Base-by-base conservation (phyloP, 129 eudicot species). In the Oenanthe sinensis region DNA sequence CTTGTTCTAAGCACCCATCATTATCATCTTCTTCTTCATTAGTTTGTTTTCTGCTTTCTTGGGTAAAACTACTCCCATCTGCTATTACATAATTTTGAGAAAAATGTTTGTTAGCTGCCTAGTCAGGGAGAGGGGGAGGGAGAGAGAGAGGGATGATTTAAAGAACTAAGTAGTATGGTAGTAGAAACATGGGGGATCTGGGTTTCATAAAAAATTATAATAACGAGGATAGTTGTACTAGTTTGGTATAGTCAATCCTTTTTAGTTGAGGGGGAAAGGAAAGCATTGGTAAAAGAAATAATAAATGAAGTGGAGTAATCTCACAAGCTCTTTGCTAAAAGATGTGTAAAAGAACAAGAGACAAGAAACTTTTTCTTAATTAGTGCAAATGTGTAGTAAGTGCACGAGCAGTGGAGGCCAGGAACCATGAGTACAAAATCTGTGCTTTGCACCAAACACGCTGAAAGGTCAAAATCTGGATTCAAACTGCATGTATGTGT, bases 1-100 rank as follows among this genome's bases (percentile, higher is more conserved):
- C 90, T 83, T 88, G 82, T 58, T 87, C 91, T 84, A 84, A 81
- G 83, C 87, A 83, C 82, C 83, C 92, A 77, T 88, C 89, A 74
- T 88, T 70, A 82, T 78, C 85, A 76, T 90, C 83, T 76, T 89
- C 85, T 78, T 89, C 85, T 45, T 81, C 90, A 79, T 74, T 50
- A 77, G 82, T 81, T 70, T 82, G 86, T 52, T 85, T 85, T 85
- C 85, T 86, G 76, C 81, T 83, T 74, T 77, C 82, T 73, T 85
- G 87, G 79, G 74, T 82, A 77, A 46, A 84, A 79, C 85, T 77
- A 82, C 80, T 86, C 52, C 84, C 89, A 85, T 80, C 81, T 86
- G 65, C n/a, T 71, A 24, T 14, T 24, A 15, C 20, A 30, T 4
- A 60, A 60, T 60, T 0, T 60, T 2, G 5, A 20, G 10, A 9